phyloP scores from a whole-genome alignment of 2,329 filamentous ascomycete genomes.

The Neobulgaria alba region DNA sequence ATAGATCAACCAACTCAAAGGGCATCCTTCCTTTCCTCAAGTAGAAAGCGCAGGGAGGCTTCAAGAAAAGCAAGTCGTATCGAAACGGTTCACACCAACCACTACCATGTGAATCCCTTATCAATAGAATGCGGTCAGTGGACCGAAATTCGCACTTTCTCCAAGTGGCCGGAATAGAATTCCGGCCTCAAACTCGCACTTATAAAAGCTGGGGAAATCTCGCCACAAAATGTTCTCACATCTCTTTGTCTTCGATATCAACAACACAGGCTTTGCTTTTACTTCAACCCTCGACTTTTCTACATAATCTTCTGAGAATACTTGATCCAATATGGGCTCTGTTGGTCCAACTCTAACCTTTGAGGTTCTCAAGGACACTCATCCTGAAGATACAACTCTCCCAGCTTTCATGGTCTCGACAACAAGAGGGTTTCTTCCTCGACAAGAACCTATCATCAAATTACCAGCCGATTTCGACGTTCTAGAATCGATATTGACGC shows the following conservation, averaged over 20 bases:
- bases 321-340: conserved; percentile 25
- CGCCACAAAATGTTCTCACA: not conserved
- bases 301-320: too few species aligned
- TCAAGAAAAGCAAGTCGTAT: too few species aligned
- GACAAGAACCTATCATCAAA: conserved; percentile 49
- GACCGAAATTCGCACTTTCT: not conserved
- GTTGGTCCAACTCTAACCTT: conserved; percentile 34
- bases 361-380: conserved; percentile 54
- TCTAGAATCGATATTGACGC: conserved; percentile 62
- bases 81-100: not conserved
- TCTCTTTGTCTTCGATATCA: not conserved
- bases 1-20: too few species aligned
- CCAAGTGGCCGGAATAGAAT: not conserved
- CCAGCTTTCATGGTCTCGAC: conserved; percentile 75
- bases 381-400: conserved; percentile 52
- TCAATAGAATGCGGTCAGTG: not conserved
- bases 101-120: not conserved
- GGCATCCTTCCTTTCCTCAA: too few species aligned
- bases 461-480: conserved; percentile 67
- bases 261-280: not conserved
- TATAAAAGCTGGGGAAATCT: not conserved
- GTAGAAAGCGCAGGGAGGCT: too few species aligned
- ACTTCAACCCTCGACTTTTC: not conserved
- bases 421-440: conserved; percentile 64
- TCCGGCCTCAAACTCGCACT: not conserved